phyloP scores from a whole-genome alignment of 768 basidiomycete genomes.

The Naematelia aurantialba region DNA sequence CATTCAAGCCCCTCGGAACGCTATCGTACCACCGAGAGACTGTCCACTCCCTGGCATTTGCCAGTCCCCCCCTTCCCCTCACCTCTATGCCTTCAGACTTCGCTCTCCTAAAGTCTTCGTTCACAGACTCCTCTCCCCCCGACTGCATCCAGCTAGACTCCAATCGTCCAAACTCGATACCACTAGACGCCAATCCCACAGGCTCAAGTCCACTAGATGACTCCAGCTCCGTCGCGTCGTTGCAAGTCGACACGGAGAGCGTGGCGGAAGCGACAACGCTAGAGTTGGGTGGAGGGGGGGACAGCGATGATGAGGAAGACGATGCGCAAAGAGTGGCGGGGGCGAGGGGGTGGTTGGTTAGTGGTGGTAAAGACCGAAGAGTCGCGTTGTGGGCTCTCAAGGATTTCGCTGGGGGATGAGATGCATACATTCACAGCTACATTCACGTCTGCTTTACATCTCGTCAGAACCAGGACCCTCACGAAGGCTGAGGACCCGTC shows the following conservation, averaged over 20 bases:
- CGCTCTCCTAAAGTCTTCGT: no score
- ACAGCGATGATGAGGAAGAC: conserved; percentile 61
- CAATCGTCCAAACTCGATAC: no score
- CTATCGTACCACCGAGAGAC: conserved; percentile 74
- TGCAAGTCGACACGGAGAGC: conserved; percentile 11
- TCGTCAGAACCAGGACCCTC: no score
- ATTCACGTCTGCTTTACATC: no score
- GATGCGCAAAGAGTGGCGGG: conserved; percentile 51
- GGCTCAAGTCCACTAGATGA: no score
- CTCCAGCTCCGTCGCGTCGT: background rate
- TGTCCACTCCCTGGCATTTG: conserved; percentile 73
- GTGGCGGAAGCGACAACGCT: conserved; percentile 34
- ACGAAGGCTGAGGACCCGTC: no score
- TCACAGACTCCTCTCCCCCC: no score
- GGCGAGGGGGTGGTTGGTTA: conserved; percentile 60
- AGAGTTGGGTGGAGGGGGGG: conserved; percentile 55
- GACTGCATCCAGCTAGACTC: no score
- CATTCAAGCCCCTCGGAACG: conserved; percentile 77
- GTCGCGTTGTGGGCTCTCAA: conserved; percentile 66
- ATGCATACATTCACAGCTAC: no score
- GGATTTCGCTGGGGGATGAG: no score
- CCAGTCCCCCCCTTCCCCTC: conserved; percentile 33
- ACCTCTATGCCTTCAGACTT: no score
- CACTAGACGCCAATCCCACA: no score
- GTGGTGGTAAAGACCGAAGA: conserved; percentile 65